Base-by-base conservation (phyloP, 78 protist species). In the Dictyostelium purpureum region DNA sequence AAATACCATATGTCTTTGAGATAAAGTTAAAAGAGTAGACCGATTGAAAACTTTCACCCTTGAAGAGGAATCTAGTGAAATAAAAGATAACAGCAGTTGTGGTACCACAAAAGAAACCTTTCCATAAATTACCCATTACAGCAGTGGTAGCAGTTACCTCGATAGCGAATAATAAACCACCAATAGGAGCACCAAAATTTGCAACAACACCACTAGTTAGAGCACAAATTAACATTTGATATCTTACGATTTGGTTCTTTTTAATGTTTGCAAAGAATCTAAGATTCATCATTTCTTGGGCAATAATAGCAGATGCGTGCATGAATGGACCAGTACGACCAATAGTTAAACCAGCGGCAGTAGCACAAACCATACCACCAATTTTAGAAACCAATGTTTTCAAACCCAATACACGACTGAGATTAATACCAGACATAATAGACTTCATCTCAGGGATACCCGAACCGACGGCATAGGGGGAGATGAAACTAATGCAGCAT, bases 251-350 rank as follows among this genome's bases (percentile, higher is more conserved):
- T 42, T 87, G 81, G 31, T 82, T 82, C 59, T 57, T 71, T 81
- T 42, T 66, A 74, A 85, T 85, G 38, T 75, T 61, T 2, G 33
- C 11, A 74, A 85, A 85, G 0, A 85, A 10, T 24, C 19, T 40
- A 24, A 69, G 47, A 19, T 26, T 40, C 92, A 85, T 85, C 63
- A 85, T 71, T 31, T 43, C 42, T n/a, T 77, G 78, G 2, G 89
- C 77, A 0, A 88, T 38, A 45, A 79, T 70, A 1, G 95, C 80
- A 6, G 87, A 61, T 9, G 96, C 82, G 63, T 97, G 98, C 88
- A 97, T 97, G 11, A 92, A 96, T 10, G 99, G 99, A 26, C 99
- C 99, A 43, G 98, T 98, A 54, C 95, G 77, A 52, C 99, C 99
- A 21, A 98, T n/a, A 16, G 97, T 77, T 35, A 98, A 49, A 35